These are phyloP conservation scores for Penicillium desertorum DNA, from an alignment of 495 filamentous ascomycete species.

Conservation along the genomic window DNA sequence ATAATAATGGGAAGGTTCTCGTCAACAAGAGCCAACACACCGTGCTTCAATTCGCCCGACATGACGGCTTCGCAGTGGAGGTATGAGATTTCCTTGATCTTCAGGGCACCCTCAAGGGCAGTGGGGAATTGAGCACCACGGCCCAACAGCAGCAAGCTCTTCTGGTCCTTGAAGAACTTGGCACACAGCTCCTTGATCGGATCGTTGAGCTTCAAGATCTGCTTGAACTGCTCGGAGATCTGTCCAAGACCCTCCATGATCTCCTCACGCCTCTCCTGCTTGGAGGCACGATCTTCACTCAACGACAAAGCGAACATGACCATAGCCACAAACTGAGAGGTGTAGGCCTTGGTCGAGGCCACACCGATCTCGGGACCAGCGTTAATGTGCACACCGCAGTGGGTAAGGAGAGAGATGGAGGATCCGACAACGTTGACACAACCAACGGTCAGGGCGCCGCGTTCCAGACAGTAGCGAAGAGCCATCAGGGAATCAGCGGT, in stretches of 20 bases:
- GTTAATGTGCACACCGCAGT: constrained; percentile 99
- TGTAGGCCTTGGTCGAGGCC: constrained; percentile 98
- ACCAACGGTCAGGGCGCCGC: constrained; percentile 93
- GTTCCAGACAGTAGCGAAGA: constrained; percentile 93
- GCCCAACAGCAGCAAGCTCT: constrained; percentile 88
- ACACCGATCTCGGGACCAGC: constrained; percentile 98
- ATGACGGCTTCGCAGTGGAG: constrained; percentile 99
- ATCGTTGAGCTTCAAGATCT: constrained; percentile 85
- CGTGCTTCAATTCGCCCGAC: constrained; percentile 98
- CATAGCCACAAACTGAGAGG: constrained; percentile 98
- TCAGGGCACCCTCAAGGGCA: constrained; percentile 91
- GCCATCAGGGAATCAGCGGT: constrained; percentile 99
- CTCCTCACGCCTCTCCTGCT: constrained; percentile 87
- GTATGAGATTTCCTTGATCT: constrained; percentile 99
- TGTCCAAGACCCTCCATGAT: constrained; percentile 91
- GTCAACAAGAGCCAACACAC: constrained; percentile 94
- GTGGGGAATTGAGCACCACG: constrained; percentile 96
- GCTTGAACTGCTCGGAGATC: constrained; percentile 86
- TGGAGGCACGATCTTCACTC: constrained; percentile 92
- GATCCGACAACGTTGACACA: constrained; percentile 98
- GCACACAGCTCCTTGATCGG: constrained; percentile 89
- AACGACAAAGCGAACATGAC: constrained; percentile 98
- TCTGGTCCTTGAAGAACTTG: constrained; percentile 93
- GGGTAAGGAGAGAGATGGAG: constrained; percentile 94
- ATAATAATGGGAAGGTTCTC: constrained; percentile 99